These are phyloP conservation scores for Sarcodon sp. DNA, from an alignment of 768 basidiomycete genomes.

Conservation along the genomic window DNA sequence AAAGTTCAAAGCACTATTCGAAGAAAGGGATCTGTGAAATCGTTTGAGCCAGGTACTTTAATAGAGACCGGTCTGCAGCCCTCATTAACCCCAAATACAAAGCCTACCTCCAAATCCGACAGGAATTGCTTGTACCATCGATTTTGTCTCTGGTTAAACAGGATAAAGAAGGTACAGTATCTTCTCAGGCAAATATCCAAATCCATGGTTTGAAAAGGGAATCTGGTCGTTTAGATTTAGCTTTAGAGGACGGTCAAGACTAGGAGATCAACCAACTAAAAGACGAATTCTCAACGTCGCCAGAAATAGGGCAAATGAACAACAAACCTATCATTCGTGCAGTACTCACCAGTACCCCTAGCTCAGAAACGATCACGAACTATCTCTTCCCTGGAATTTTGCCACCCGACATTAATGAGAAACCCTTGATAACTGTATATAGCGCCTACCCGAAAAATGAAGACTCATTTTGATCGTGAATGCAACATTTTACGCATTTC, in stretches of 20 bases:
- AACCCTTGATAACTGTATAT: slow-evolving; percentile 63
- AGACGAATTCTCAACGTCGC: not conserved
- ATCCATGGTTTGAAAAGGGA: not conserved
- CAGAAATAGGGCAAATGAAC: not conserved
- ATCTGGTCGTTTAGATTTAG: not conserved
- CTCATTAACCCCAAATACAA: not conserved
- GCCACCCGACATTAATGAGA: slow-evolving; percentile 52
- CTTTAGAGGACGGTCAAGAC: not conserved
- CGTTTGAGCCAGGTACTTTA: too few species aligned
- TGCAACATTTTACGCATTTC: slow-evolving; percentile 68
- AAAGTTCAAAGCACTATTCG: slow-evolving; percentile 61
- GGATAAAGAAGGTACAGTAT: not conserved
- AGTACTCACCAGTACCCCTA: too few species aligned
- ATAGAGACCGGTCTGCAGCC: not conserved
- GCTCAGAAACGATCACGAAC: not conserved
- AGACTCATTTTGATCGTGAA: slow-evolving; percentile 64
- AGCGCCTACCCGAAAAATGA: slow-evolving; percentile 55
- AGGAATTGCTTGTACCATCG: too few species aligned
- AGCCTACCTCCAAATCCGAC: not conserved
- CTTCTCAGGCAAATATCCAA: not conserved
- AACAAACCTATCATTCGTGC: not conserved
- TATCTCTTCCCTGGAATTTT: slow-evolving; percentile 21
- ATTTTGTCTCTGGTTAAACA: not conserved
- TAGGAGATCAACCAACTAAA: not conserved
- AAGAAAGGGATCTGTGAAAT: slow-evolving; percentile 31